phyloP scores from a whole-genome alignment of 768 basidiomycete genomes.

The Suillus cothurnatus region DNA sequence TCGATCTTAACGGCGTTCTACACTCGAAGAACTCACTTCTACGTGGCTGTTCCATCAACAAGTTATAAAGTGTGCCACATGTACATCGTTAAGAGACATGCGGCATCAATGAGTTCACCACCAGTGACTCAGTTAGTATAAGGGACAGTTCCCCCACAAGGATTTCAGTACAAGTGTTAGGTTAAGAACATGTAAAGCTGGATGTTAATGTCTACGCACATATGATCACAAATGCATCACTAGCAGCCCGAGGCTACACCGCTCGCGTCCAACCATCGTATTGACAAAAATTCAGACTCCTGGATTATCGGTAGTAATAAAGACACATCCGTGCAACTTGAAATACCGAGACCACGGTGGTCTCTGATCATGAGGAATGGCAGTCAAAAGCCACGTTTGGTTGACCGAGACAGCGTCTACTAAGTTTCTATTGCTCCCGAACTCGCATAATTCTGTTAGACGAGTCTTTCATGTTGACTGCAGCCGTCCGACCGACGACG shows the following conservation, averaged over 20 bases:
- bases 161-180: background rate
- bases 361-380: background rate
- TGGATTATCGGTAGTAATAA: background rate
- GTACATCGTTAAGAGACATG: background rate
- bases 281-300: background rate
- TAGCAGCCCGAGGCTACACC: background rate
- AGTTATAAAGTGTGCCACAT: background rate
- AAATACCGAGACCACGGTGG: background rate
- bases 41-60: background rate
- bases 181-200: background rate
- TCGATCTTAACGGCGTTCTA: background rate
- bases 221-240: background rate
- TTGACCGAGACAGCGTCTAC: too few relatives aligned
- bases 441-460: background rate
- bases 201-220: background rate
- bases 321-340: background rate
- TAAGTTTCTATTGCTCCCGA: background rate
- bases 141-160: background rate
- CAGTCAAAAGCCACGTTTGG: too few relatives aligned
- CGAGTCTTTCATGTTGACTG: constrained; percentile 19
- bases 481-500: constrained; percentile 20
- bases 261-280: background rate
- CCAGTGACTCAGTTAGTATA: background rate
- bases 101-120: background rate
- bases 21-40: background rate